A percentile compares a stretch with the other conserved stretches of the same genome.
Evolutionary conservation across 2,329 filamentous ascomycete species (phyloP).

Genomic region (Colletotrichum sp.): DNA sequence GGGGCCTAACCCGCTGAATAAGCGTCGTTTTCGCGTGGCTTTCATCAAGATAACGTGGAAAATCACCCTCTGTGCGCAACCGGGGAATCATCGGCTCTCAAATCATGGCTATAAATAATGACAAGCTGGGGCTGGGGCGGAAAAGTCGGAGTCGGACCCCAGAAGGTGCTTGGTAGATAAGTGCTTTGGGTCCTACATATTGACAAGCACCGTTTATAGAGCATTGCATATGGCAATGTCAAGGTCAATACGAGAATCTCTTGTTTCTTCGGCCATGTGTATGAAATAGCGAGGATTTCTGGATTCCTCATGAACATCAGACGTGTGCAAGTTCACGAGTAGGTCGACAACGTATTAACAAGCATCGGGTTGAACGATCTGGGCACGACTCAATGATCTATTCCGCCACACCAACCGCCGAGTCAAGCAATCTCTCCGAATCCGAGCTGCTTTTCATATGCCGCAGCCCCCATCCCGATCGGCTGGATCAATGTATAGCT

Average conservation of each 20-base stretch:
- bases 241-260: not conserved
- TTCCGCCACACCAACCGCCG: not conserved
- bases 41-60: not conserved
- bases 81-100: not conserved
- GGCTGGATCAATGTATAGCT: conserved; percentile 29
- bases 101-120: not conserved
- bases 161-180: not conserved
- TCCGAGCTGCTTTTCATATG: not conserved
- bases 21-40: not conserved
- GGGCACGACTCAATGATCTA: not conserved
- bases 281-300: not conserved
- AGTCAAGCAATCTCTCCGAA: not conserved
- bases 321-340: not conserved
- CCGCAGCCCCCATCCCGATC: conserved; percentile 15
- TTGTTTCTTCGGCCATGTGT: not conserved
- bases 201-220: not conserved
- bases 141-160: not conserved
- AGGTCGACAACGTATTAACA: not conserved
- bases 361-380: not conserved
- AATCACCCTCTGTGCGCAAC: not conserved
- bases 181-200: not conserved
- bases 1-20: not conserved
- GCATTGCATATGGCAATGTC: not conserved
- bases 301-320: not conserved
- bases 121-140: not conserved